A percentile compares a stretch with the other conserved stretches of the same genome.
These are phyloP conservation scores for Rhipidocladum racemiflorum DNA, from an alignment of 176 grass and related monocot species.

Conservation along the genomic window DNA sequence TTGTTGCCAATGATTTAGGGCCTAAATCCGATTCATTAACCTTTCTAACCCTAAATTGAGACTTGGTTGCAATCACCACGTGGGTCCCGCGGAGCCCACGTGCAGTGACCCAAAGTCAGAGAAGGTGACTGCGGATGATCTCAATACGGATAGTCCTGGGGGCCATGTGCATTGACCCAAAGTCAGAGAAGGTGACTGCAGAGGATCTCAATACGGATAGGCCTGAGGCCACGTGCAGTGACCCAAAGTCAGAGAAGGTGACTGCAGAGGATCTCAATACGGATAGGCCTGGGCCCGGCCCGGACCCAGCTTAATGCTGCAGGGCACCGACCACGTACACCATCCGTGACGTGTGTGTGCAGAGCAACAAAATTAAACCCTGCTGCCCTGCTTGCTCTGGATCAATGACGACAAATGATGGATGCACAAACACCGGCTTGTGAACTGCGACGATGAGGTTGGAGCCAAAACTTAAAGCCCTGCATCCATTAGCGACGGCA, in stretches of 20 bases:
- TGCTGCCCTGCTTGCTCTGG: background rate
- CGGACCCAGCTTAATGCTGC: background rate
- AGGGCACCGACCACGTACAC: conserved; percentile 14
- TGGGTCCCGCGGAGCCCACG: too few species aligned
- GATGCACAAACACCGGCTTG: background rate
- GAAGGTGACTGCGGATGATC: too few species aligned
- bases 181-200: too few species aligned
- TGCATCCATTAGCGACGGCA: background rate
- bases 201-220: too few species aligned
- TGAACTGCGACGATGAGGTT: background rate
- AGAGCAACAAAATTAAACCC: background rate
- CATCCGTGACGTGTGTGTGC: background rate
- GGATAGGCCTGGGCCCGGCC: too few species aligned
- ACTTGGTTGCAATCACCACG: too few species aligned
- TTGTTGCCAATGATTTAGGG: background rate
- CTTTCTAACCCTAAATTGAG: background rate
- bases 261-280: too few species aligned
- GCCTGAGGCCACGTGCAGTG: too few species aligned
- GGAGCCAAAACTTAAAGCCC: background rate
- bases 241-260: too few species aligned
- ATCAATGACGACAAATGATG: background rate
- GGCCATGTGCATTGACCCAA: too few species aligned
- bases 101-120: too few species aligned
- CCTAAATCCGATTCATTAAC: background rate
- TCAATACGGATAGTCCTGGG: too few species aligned